Evolutionary conservation across 2,329 filamentous ascomycete genomes (phyloP), one percentile per base, ranked within the genome.

Genomic region (Monascus ruber): DNA sequence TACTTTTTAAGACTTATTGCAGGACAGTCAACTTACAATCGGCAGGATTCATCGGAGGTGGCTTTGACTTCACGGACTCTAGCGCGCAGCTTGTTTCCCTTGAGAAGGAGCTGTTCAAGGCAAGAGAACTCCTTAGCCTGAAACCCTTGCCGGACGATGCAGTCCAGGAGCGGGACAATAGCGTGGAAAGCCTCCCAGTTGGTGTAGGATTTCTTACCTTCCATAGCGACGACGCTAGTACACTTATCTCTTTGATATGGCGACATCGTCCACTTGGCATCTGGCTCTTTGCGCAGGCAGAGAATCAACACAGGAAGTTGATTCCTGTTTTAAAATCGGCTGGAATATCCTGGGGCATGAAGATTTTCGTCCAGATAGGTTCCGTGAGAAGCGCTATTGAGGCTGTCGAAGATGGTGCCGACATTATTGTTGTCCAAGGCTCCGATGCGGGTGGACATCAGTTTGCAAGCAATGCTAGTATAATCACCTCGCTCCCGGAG

Each of bases 321-420:
- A 17, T 17, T 17, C 17, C 17, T 17, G 2, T 3, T 17, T 17
- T 17, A 3, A 17, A 17, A 17, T 17, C 17, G 17, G 17, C 17
- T 17, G 17, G 17, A 17, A 17, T 53, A 2, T 62, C 52, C 0
- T 66, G 57, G 3, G 60, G 63, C 1, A 37, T 52, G 0, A 74
- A 72, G 43, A 63, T 77, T 26, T 76, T 72, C 73, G 58, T 74
- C 6, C 74, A 77, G 42, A 63, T 76, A 5, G 74, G 73, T 4
- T 73, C 70, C 0, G 40, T 76, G 1, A 42, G 49, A 4, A 72
- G 75, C 41, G 72, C 70, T 2, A 46, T 65, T 1, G 17, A 17
- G 17, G 59, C 65, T 10, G 60, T 69, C 0, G 55, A 61, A 1
- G 45, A 50, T 2, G 41, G 38, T 10, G 72, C 73, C 0, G 72